A percentile compares a stretch with the other conserved stretches of the same genome.
These are phyloP conservation scores for Pythium guiyangense DNA, from an alignment of 352 stramenopile genomes.

Conservation along the genomic window DNA sequence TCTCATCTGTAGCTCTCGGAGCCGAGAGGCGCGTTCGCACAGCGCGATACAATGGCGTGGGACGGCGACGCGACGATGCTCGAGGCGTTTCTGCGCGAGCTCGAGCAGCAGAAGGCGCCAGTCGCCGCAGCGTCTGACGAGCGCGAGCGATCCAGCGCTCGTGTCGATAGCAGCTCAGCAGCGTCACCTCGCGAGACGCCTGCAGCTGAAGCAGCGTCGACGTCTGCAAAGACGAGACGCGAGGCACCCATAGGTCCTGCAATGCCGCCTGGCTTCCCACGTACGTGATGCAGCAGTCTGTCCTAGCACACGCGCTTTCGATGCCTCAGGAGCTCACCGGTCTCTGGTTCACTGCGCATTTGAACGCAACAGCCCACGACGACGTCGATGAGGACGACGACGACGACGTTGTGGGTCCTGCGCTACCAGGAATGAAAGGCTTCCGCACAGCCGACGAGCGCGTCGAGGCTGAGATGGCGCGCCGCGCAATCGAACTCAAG, in stretches of 20 bases:
- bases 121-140: conserved; percentile 2
- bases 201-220: neutral
- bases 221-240: conserved; percentile 1
- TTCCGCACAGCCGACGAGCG: conserved; percentile 65
- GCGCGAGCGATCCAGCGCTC: neutral
- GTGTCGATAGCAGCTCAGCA: neutral
- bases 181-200: too few relatives aligned
- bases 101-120: conserved; percentile 37
- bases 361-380: neutral
- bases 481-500: conserved; percentile 45
- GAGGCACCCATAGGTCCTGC: conserved; percentile 48
- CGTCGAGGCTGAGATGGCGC: conserved; percentile 71
- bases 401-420: conserved; percentile 53
- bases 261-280: conserved; percentile 25
- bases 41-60: conserved; percentile 12
- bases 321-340: neutral
- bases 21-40: conserved; percentile 52
- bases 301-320: neutral
- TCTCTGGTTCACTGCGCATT: neutral
- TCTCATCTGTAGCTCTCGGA: conserved; percentile 26
- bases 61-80: conserved; percentile 31
- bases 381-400: conserved; percentile 42
- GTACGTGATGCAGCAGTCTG: neutral
- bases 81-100: conserved; percentile 36
- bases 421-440: conserved; percentile 71